A percentile compares a stretch with the other conserved stretches of the same genome.
Conservation (phyloP, 495 filamentous ascomycete species). For the Penicillium salamii region DNA sequence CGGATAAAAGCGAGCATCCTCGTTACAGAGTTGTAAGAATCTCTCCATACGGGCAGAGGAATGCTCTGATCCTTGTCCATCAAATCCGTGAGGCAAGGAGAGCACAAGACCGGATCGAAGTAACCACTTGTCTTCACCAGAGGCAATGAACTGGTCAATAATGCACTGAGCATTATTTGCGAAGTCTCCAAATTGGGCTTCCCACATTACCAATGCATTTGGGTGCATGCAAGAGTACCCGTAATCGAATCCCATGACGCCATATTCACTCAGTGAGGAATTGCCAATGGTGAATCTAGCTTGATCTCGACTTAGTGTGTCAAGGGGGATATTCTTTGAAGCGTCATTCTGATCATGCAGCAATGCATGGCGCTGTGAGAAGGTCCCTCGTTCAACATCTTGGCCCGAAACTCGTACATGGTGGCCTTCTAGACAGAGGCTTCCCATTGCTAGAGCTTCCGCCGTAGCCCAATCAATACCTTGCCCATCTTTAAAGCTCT, state of each 20-base stretch:
- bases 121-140: slow-evolving; percentile 97
- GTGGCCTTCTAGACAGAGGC: slow-evolving; percentile 85
- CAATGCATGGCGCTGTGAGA: slow-evolving; percentile 96
- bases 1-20: slow-evolving; percentile 93
- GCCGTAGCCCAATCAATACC: slow-evolving; percentile 97
- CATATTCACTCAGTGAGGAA: slow-evolving; percentile 94
- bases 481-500: slow-evolving; percentile 89
- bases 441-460: slow-evolving; percentile 92
- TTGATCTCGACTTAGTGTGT: slow-evolving; percentile 83
- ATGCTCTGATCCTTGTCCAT: slow-evolving; percentile 97
- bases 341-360: slow-evolving; percentile 96
- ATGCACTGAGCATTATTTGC: slow-evolving; percentile 99
- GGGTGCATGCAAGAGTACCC: slow-evolving; percentile 96
- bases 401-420: slow-evolving; percentile 98
- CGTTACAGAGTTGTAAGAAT: slow-evolving; percentile 96
- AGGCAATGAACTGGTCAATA: slow-evolving; percentile 97
- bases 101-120: slow-evolving; percentile 93
- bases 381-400: slow-evolving; percentile 98
- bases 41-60: slow-evolving; percentile 97
- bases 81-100: slow-evolving; percentile 94
- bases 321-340: slow-evolving; percentile 84
- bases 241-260: slow-evolving; percentile 93
- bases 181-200: slow-evolving; percentile 99
- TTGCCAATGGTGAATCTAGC: slow-evolving; percentile 94
- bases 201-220: slow-evolving; percentile 97